Base-by-base conservation (phyloP, 331 rosid species). In the Quercus phellos region DNA sequence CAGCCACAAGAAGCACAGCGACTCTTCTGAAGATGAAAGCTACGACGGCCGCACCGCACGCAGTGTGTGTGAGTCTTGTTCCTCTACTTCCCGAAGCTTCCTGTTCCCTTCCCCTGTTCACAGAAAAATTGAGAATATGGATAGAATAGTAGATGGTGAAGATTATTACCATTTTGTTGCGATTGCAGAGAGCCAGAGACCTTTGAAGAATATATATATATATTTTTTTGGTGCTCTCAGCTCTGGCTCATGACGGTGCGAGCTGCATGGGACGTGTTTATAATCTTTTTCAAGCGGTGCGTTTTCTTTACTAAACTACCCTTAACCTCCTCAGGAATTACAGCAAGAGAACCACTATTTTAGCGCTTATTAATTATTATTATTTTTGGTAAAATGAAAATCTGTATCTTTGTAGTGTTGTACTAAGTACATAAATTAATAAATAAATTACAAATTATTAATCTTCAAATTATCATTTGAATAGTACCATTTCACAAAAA, bases 11-110 rank as follows among this genome's bases (percentile, higher is more conserved):
- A 73, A n/a, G 84, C 19, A 56, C 84, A 76, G 1, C 75, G 82
- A 43, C 82, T 72, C 77, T 76, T 84, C 77, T 84, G 87, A 35
- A 80, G 82, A 24, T 80, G 87, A 61, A 84, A 84, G 74, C 84
- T 84, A 3, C 78, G 72, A 55, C 75, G 85, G 22, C 84, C 82
- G 24, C 87, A 80, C 55, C 82, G 53, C 30, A 80, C 74, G 34
- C 85, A 84, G 0, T 77, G 82, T 0, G 84, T 84, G 77, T 80
- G 85, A 16, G 75, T 77, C 77, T 80, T 80, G 80, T 77, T 84
- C 79, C 87, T 78, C 66, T 82, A 74, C 79, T 80, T 84, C 18
- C 87, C 84, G 9, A 83, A 75, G 43, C 87, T 83, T 8, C 84
- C 76, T 0, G 84, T 83, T 75, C 84, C 84, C 21, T 83, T 83